A percentile compares a stretch with the other conserved stretches of the same genome.
These are phyloP conservation scores for Suhomyces bokatorum DNA, from an alignment of 1,139 yeast species.

Conservation along the genomic window DNA sequence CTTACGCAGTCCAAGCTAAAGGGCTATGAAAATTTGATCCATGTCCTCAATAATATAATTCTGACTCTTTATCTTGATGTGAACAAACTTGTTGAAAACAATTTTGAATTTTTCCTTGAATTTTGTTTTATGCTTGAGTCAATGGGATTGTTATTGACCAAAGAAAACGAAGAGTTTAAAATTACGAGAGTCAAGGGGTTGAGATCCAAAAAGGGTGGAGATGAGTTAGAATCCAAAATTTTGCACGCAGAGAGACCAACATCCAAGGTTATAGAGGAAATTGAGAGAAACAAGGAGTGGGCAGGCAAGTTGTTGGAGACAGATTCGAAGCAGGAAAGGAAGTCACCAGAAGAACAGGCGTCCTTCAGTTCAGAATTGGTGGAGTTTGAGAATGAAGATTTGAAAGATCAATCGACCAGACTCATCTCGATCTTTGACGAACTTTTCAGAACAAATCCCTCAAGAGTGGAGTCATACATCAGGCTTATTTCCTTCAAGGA, in stretches of 20 bases:
- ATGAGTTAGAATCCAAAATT: conserved; percentile 25
- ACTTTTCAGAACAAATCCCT: conserved; percentile 20
- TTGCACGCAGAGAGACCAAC: conserved; percentile 25
- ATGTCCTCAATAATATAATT: conserved; percentile 29
- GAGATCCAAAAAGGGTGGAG: conserved; percentile 38
- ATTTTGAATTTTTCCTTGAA: conserved; percentile 38
- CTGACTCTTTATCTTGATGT: conserved; percentile 23
- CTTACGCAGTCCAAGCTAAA: conserved; percentile 32
- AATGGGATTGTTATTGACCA: conserved; percentile 68
- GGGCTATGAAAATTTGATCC: conserved; percentile 30
- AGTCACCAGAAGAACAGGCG: conserved; percentile 3
- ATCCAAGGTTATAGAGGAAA: conserved; percentile 33
- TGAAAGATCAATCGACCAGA: conserved; percentile 20
- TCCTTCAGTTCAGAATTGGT: conserved; percentile 12
- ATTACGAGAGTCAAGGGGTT: conserved; percentile 73
- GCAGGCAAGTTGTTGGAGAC: conserved; percentile 25
- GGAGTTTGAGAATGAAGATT: conserved; percentile 12
- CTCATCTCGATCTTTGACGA: conserved; percentile 22
- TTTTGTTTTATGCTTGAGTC: conserved; percentile 68
- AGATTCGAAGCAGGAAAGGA: not conserved
- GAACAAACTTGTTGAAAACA: conserved; percentile 21
- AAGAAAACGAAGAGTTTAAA: conserved; percentile 40
- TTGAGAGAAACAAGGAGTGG: conserved; percentile 31
- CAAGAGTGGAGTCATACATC: conserved; percentile 29
- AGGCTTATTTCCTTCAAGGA: conserved; percentile 37